Percentiles rank a stretch among this genome's conserved stretches.
phyloP scores from a whole-genome alignment of 495 filamentous ascomycete genomes.

The Neurospora sp. region DNA sequence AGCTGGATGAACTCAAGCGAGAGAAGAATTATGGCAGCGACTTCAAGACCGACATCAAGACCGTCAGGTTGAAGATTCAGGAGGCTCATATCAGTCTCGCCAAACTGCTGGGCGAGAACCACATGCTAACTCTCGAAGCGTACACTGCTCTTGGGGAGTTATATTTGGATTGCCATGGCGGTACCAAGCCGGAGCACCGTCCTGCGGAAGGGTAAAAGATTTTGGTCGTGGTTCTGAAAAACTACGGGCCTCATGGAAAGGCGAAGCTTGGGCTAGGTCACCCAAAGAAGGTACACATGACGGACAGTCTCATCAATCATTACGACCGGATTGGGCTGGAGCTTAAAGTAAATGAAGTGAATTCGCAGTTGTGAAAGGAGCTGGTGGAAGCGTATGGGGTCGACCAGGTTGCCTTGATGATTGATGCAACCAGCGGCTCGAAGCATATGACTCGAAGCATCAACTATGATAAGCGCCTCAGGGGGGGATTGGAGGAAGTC shows the following conservation, averaged over 20 bases:
- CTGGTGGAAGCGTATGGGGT: not conserved
- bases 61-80: not conserved
- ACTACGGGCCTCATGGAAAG: not conserved
- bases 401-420: not conserved
- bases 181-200: not conserved
- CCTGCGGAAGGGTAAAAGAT: not conserved
- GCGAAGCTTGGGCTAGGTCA: not conserved
- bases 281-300: not conserved
- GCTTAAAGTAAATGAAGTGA: accelerated
- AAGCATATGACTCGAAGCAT: not conserved
- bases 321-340: not conserved
- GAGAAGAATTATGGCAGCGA: not conserved
- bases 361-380: not conserved
- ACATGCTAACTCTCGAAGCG: not conserved
- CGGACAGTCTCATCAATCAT: not conserved
- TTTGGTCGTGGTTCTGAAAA: not conserved
- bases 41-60: not conserved
- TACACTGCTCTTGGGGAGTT: not conserved
- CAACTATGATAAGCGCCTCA: not conserved
- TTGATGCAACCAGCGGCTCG: not conserved
- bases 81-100: not conserved
- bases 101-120: accelerated
- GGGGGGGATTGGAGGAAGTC: not conserved
- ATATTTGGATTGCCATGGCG: not conserved
- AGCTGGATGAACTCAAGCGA: not conserved